Conservation (phyloP, 306 rosid genomes). For the Ormosia semicastrata region DNA sequence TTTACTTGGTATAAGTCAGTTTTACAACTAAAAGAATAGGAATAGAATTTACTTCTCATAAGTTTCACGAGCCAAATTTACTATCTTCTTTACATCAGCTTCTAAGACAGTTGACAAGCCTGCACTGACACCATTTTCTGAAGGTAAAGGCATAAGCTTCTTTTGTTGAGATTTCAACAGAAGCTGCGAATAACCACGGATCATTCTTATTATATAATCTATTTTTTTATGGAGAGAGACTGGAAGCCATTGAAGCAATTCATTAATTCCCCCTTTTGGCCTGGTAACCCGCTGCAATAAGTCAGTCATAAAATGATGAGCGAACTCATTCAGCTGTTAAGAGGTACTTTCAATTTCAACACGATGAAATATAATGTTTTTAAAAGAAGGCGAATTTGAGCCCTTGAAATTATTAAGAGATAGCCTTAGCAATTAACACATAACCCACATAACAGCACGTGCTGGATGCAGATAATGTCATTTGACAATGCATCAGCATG, state of each 20-base stretch:
- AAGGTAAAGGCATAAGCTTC: slow-evolving; percentile 44
- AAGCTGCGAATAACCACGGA: slow-evolving; percentile 42
- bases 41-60: slow-evolving; percentile 66
- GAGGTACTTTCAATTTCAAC: not conserved
- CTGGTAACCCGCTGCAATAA: slow-evolving; percentile 79
- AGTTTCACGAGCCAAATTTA: slow-evolving; percentile 66
- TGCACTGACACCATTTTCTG: slow-evolving; percentile 57
- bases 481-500: not conserved
- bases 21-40: slow-evolving; percentile 13
- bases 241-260: slow-evolving; percentile 96
- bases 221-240: slow-evolving; percentile 74
- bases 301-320: slow-evolving; percentile 2
- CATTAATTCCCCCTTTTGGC: slow-evolving; percentile 82
- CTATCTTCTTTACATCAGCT: slow-evolving; percentile 80
- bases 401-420: not conserved
- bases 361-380: not conserved
- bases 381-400: not conserved
- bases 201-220: slow-evolving; percentile 47
- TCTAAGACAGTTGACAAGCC: slow-evolving; percentile 80
- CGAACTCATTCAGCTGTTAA: slow-evolving; percentile 1
- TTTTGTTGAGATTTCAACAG: slow-evolving; percentile 42
- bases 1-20: not conserved
- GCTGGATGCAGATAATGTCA: not conserved
- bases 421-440: slow-evolving; percentile 1
- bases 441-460: not conserved